A percentile compares a stretch with the other conserved stretches of the same genome.
These are phyloP conservation scores for Trichoderma sp. DNA, from an alignment of 2,329 filamentous ascomycete genomes.

Conservation along the genomic window DNA sequence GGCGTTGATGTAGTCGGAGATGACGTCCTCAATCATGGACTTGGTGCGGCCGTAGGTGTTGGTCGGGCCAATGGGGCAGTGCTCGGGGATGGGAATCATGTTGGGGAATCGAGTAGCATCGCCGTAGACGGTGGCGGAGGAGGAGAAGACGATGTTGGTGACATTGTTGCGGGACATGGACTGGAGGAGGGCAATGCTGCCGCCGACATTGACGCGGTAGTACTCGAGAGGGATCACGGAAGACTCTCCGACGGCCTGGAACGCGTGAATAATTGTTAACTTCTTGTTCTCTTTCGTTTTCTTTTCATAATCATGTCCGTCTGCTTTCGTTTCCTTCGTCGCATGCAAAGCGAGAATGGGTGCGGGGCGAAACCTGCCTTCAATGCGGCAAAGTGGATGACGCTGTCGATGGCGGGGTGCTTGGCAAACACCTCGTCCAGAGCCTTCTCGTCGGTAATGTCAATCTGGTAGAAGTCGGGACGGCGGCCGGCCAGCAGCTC, in stretches of 20 bases:
- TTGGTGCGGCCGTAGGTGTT: slow-evolving; percentile 99
- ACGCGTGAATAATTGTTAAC: slow-evolving; percentile 24
- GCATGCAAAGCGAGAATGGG: neutral
- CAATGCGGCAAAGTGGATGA: slow-evolving; percentile 97
- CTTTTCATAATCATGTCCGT: neutral
- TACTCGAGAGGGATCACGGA: slow-evolving; percentile 93
- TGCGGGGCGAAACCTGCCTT: slow-evolving; percentile 62
- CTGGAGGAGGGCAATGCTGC: slow-evolving; percentile 82
- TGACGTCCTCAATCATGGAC: slow-evolving; percentile 85
- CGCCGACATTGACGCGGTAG: slow-evolving; percentile 95
- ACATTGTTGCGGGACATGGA: slow-evolving; percentile 90
- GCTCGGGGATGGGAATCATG: slow-evolving; percentile 99
- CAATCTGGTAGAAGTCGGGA: slow-evolving; percentile 79
- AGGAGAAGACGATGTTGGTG: slow-evolving; percentile 97
- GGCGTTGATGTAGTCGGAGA: slow-evolving; percentile 85
- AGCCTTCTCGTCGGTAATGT: slow-evolving; percentile 82
- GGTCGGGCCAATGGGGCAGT: slow-evolving; percentile 93
- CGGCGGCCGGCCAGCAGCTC: slow-evolving; percentile 90
- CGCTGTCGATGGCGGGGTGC: slow-evolving; percentile 92
- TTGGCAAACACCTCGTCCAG: slow-evolving; percentile 86
- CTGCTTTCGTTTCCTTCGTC: neutral
- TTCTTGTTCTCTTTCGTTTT: neutral
- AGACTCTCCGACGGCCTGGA: slow-evolving; percentile 90
- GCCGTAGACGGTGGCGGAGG: slow-evolving; percentile 96
- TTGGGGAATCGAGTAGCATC: slow-evolving; percentile 93